Evolutionary conservation across 768 basidiomycete species (phyloP), one percentile per base, ranked within the genome.

Genomic region (Gyrodon lividus): DNA sequence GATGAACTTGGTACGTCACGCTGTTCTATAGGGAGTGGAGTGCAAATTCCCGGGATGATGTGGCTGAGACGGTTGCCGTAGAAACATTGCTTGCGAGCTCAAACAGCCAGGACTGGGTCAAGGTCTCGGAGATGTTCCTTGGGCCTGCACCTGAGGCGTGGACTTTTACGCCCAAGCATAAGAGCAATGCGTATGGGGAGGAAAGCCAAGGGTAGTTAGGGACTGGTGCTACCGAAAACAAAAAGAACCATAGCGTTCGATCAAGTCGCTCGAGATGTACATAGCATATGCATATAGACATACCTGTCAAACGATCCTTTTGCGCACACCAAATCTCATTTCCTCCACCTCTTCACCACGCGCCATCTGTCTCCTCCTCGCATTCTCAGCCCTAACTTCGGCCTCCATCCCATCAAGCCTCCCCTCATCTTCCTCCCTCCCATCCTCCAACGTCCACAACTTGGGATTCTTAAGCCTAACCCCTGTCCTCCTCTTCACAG

Each of bases 71-170:
- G 30, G n/a, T n/a, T 19, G n/a, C 22, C 42, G 20, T 61, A 93
- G 92, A 95, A 77, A 92, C 90, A 0, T 73, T 96, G 6, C 75
- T 96, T 5, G 83, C 91, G 4, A 92, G 90, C 60, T 75, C 78
- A 2, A 80, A 90, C 62, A 86, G 88, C 63, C 73, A 77, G 34
- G 91, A 95, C 63, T 96, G 94, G 94, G 88, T 95, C 37, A 90
- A 84, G 72, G 84, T 99, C 41, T 89, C 89, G 1, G 92, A 95
- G 71, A 94, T 96, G 89, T 97, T 97, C 72, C 72, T 98, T 22
- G 96, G 95, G 1, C 87, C 87, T 50, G 80, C 83, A 1, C 94
- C 92, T 1, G 89, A 89, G 53, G 74, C 80, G 3, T 96, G 91
- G 85, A 71, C 73, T 6, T 98, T 97, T 70, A 83, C 82, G 13